Evolutionary conservation across 2,329 filamentous ascomycete species (phyloP), one percentile per base, ranked within the genome.

Genomic region (Tolypocladium ophioglossoides): DNA sequence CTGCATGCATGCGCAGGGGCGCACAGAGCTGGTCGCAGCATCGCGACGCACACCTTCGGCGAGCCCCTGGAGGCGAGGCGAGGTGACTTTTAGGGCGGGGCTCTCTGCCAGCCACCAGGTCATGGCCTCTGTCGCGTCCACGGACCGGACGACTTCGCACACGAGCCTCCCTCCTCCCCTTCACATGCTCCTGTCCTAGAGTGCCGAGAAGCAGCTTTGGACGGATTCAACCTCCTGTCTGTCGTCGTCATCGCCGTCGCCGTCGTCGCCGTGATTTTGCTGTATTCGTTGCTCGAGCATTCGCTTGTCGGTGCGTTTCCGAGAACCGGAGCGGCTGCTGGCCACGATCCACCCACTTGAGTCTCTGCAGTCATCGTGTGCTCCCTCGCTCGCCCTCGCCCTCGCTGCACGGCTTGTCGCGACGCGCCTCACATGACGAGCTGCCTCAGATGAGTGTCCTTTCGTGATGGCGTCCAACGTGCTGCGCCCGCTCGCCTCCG

Each of bases 391-490:
- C 34, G 44, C 52, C 32, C 18, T 38, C 46, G 30, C 27, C 27
- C 27, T 3, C 27, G 27, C 35, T 47, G 22, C 24, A 30, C 38
- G 32, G 50, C 24, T n/a, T 37, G 37, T 37, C 39, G 24, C 40
- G 41, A 53, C 41, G 38, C 38, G 30, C 30, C 47, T 53, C 39
- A 20, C 51, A 24, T 53, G 44, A 50, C 24, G 39, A 38, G 44
- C 50, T 54, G 58, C 58, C 61, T 57, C 63, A 61, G 59, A 69
- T 69, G 66, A 64, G 56, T 57, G 60, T 59, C 55, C 51, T 53
- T 41, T 57, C 61, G 61, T 62, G 58, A 71, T 71, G 69, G 65
- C 68, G 57, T 63, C 66, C 50, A 64, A 62, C 56, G 56, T 69
- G 54, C 60, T 71, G 56, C 68, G 68, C 52, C 67, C 68, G 53